Evolutionary conservation across 257 asterid genomes (phyloP).

Genomic region (Leonotis leonurus): DNA sequence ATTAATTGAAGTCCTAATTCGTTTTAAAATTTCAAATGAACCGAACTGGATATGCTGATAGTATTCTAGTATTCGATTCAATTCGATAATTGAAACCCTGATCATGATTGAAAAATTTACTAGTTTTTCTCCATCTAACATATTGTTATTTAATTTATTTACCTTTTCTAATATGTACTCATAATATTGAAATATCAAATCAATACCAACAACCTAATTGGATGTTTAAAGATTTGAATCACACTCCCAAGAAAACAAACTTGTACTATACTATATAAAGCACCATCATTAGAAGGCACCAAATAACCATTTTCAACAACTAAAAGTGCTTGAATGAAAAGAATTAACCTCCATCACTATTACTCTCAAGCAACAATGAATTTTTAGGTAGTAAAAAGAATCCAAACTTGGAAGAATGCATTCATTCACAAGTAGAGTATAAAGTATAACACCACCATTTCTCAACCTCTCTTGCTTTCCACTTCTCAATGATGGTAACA

Average conservation of each 20-base stretch:
- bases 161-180: neutral
- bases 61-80: too few species aligned
- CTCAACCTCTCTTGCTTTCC: neutral
- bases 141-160: too few species aligned
- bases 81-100: too few species aligned
- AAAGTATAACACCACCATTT: neutral
- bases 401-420: slow-evolving; percentile 6
- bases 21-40: too few species aligned
- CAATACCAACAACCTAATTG: neutral
- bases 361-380: slow-evolving; percentile 23
- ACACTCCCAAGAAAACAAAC: neutral
- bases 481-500: neutral
- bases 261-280: slow-evolving; percentile 7
- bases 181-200: neutral
- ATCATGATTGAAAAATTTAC: too few species aligned
- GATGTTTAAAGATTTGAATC: slow-evolving; percentile 6
- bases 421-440: too few species aligned
- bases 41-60: too few species aligned
- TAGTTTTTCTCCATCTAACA: too few species aligned
- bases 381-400: slow-evolving; percentile 17
- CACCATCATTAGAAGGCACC: slow-evolving; percentile 4
- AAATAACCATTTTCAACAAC: slow-evolving; percentile 25
- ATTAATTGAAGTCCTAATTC: too few species aligned
- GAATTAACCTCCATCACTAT: slow-evolving; percentile 16
- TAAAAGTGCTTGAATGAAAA: slow-evolving; percentile 15